Evolutionary conservation across 2,329 filamentous ascomycete genomes (phyloP).

Genomic region (Aschersonia sp.): DNA sequence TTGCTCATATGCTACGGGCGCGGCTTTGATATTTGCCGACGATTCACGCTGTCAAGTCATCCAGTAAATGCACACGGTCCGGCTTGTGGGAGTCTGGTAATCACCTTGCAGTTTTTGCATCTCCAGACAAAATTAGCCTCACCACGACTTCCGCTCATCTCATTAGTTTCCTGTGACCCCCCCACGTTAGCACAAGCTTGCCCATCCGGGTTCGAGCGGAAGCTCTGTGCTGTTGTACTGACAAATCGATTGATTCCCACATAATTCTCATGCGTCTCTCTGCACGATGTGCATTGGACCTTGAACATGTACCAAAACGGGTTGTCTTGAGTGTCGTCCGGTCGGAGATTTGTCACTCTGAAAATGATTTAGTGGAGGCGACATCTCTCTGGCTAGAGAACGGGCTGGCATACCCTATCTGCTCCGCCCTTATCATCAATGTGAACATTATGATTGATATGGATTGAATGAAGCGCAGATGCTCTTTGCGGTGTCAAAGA

Average conservation of each 20-base stretch:
- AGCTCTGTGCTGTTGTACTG: constrained; percentile 18
- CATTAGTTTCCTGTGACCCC: constrained; percentile 58
- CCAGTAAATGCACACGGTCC: neutral
- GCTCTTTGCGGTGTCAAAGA: too few species aligned
- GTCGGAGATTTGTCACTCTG: constrained; percentile 82
- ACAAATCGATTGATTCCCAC: constrained; percentile 83
- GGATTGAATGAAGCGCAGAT: too few species aligned
- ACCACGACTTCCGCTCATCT: constrained; percentile 82
- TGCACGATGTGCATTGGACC: constrained; percentile 95
- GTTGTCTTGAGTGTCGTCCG: constrained; percentile 62
- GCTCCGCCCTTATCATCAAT: constrained; percentile 51
- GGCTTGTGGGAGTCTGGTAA: neutral
- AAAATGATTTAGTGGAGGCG: constrained; percentile 2
- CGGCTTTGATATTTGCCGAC: constrained; percentile 67
- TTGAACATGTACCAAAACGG: constrained; percentile 97
- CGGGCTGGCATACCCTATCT: constrained; percentile 42
- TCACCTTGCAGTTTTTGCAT: constrained; percentile 93
- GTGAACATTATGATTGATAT: constrained; percentile 38
- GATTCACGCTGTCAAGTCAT: constrained; percentile 51
- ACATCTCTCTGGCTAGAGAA: neutral
- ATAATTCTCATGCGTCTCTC: constrained; percentile 76
- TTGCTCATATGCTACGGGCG: constrained; percentile 57
- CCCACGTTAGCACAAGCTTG: constrained; percentile 3
- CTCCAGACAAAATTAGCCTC: constrained; percentile 99
- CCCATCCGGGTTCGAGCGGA: neutral